Conservation (phyloP, 1,139 yeast species). For the Schwanniomyces etchellsii region DNA sequence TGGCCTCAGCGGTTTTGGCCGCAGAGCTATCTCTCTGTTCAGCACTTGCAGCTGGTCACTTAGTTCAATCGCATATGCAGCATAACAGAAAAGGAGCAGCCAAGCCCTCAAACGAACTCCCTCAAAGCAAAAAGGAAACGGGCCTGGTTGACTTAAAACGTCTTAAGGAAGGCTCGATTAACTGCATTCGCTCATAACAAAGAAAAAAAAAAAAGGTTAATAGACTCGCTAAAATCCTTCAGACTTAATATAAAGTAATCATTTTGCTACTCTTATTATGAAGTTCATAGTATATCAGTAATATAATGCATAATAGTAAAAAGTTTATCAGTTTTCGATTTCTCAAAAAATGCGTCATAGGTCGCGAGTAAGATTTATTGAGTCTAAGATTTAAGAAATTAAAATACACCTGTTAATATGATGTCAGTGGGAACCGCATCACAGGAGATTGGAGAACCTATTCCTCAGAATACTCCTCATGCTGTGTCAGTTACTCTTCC, state of each 20-base stretch:
- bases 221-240: too few relatives aligned
- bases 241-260: too few relatives aligned
- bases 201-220: conserved; percentile 3
- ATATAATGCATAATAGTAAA: too few relatives aligned
- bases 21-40: conserved; percentile 93
- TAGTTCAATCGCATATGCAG: conserved; percentile 96
- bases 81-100: conserved; percentile 72
- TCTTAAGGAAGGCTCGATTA: conserved; percentile 64
- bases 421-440: conserved; percentile 15
- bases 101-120: conserved; percentile 14
- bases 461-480: conserved; percentile 84
- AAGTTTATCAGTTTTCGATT: too few relatives aligned
- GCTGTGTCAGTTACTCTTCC: conserved; percentile 94
- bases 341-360: too few relatives aligned
- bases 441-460: conserved; percentile 69
- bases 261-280: too few relatives aligned
- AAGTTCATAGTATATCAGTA: too few relatives aligned
- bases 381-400: too few relatives aligned
- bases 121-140: conserved; percentile 10
- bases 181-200: conserved; percentile 53
- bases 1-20: conserved; percentile 93
- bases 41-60: conserved; percentile 97
- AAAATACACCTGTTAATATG: too few relatives aligned
- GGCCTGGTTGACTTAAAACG: conserved; percentile 42
- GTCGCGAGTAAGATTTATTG: too few relatives aligned